These are phyloP conservation scores for Allium fistulosum DNA, from an alignment of 106 monocot species.

Conservation along the genomic window DNA sequence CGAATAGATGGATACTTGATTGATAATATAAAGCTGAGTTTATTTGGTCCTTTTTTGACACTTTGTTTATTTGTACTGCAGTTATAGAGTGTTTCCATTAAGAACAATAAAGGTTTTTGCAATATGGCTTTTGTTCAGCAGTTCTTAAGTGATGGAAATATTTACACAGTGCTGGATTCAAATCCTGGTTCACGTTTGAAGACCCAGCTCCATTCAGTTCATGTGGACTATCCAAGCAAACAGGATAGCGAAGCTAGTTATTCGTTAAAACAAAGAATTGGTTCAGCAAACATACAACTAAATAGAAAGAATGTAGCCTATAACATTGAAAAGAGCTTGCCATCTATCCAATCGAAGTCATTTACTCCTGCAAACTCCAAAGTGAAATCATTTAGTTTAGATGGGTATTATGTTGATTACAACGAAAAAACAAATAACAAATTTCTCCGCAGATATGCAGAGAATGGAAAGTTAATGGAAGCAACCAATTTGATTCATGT, in stretches of 20 bases:
- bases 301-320: constrained; percentile 2
- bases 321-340: constrained; percentile 6
- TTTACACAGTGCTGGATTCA: background rate
- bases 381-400: constrained; percentile 6
- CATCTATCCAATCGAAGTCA: constrained; percentile 4
- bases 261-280: constrained; percentile 4
- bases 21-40: no score
- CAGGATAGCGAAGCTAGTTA: background rate
- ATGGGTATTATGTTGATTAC: constrained; percentile 33
- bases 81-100: no score
- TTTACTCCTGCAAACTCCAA: constrained; percentile 3
- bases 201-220: constrained; percentile 7
- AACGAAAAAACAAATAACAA: constrained; percentile 44
- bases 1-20: no score
- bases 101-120: background rate
- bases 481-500: constrained; percentile 57
- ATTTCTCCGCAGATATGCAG: constrained; percentile 28
- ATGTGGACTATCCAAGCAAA: constrained; percentile 12
- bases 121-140: constrained; percentile 5
- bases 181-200: background rate
- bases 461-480: constrained; percentile 48
- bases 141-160: background rate
- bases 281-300: background rate
- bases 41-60: no score
- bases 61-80: no score